Conservation (phyloP, 78 protist species). For the Speleostelium caveatum region DNA sequence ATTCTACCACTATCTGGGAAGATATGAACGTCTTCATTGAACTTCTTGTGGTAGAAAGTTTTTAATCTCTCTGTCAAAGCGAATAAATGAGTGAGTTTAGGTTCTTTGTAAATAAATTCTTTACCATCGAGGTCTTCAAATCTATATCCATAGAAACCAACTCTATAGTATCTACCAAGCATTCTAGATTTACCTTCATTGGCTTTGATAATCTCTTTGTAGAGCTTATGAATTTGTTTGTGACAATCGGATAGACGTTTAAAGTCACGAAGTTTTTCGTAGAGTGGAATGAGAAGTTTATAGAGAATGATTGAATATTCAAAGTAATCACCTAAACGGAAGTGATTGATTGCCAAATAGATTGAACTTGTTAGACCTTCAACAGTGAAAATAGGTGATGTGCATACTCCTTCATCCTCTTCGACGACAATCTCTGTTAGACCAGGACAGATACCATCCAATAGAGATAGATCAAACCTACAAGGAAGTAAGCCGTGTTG, state of each 20-base stretch:
- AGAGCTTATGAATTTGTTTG: slow-evolving; percentile 35
- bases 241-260: slow-evolving; percentile 10
- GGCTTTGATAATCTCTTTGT: slow-evolving; percentile 46
- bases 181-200: slow-evolving; percentile 42
- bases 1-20: slow-evolving; percentile 62
- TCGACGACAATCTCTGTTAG: slow-evolving; percentile 32
- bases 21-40: slow-evolving; percentile 5
- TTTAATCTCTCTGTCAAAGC: slow-evolving; percentile 46
- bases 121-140: slow-evolving; percentile 65
- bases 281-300: slow-evolving; percentile 38
- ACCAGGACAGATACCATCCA: slow-evolving; percentile 16
- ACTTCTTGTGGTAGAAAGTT: slow-evolving; percentile 36
- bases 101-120: slow-evolving; percentile 79
- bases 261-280: slow-evolving; percentile 32
- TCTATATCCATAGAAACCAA: slow-evolving; percentile 65
- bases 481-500: slow-evolving; percentile 46
- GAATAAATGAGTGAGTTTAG: slow-evolving; percentile 65
- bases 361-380: not conserved
- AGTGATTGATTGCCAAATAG: slow-evolving; percentile 24
- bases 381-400: slow-evolving; percentile 22
- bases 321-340: slow-evolving; percentile 39
- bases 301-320: slow-evolving; percentile 46
- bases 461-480: slow-evolving; percentile 2
- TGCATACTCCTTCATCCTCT: slow-evolving; percentile 71
- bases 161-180: slow-evolving; percentile 76